Percentiles rank a stretch among this genome's conserved stretches.
Evolutionary conservation across 2,329 filamentous ascomycete species (phyloP).

Genomic region (Hymenotorrendiella dingleyae): DNA sequence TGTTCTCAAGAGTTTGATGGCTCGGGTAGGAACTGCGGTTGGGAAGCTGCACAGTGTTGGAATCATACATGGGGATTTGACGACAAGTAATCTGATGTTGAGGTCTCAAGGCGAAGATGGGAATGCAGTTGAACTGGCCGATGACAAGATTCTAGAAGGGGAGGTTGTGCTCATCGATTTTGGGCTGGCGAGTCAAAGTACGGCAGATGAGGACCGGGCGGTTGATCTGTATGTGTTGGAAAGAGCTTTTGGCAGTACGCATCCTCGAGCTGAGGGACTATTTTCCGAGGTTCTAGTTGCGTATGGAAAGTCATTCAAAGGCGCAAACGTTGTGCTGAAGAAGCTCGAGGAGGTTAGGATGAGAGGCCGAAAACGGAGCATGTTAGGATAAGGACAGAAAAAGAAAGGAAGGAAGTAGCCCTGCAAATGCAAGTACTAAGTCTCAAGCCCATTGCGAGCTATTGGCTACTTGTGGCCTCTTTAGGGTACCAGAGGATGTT

Average conservation of each 20-base stretch:
- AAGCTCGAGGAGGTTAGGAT: conserved; percentile 87
- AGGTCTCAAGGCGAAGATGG: conserved; percentile 28
- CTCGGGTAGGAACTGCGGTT: conserved; percentile 63
- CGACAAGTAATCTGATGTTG: conserved; percentile 95
- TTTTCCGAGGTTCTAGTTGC: conserved; percentile 68
- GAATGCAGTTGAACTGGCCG: conserved; percentile 17
- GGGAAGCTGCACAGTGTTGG: conserved; percentile 76
- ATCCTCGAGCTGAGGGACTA: conserved; percentile 74
- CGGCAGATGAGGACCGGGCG: conserved; percentile 84
- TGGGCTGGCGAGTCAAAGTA: conserved; percentile 75
- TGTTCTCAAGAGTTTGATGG: conserved; percentile 60
- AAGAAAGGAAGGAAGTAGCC: background rate
- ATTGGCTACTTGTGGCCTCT: too few relatives aligned
- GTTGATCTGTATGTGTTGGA: conserved; percentile 96
- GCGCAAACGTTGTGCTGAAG: conserved; percentile 67
- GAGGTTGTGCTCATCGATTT: conserved; percentile 93
- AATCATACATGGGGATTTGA: conserved; percentile 90
- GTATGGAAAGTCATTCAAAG: conserved; percentile 71
- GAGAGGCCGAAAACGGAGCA: conserved; percentile 92
- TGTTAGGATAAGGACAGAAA: conserved; percentile 63
- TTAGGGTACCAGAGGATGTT: too few relatives aligned
- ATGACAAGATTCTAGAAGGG: conserved; percentile 46
- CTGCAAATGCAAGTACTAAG: background rate
- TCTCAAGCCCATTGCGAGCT: too few relatives aligned
- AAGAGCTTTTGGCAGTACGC: conserved; percentile 88